Conservation (phyloP, 148 eudicot species). For the Fallopia convolvulus region DNA sequence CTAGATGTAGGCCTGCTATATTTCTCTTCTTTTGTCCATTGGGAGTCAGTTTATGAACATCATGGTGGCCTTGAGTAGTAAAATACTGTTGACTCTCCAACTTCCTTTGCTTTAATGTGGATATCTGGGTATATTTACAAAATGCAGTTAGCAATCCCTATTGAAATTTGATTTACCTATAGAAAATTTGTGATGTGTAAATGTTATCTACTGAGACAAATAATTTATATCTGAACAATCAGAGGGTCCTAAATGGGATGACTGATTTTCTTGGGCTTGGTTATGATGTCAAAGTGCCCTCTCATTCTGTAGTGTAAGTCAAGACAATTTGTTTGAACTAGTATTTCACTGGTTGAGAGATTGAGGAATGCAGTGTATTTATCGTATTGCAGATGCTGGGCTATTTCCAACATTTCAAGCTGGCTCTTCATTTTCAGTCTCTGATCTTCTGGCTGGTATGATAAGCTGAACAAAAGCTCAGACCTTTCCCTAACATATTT, state of each 20-base stretch:
- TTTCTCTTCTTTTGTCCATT: background rate
- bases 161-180: background rate
- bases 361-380: background rate
- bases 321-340: background rate
- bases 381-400: conserved; percentile 70
- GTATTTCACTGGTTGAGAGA: background rate
- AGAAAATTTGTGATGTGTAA: background rate
- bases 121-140: background rate
- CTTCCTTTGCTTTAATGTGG: background rate
- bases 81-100: background rate
- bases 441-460: conserved; percentile 92
- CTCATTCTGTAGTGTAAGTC: background rate
- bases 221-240: background rate
- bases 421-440: conserved; percentile 70
- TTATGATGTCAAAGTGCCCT: background rate
- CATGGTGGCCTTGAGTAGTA: background rate
- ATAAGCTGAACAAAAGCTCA: background rate
- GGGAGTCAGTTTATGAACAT: background rate
- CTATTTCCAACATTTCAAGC: conserved; percentile 73
- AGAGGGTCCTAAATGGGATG: background rate
- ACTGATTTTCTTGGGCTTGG: background rate
- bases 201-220: background rate
- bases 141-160: background rate
- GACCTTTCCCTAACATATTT: background rate
- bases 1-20: background rate